phyloP scores from a whole-genome alignment of 768 basidiomycete species.

The Lentinula sp. region DNA sequence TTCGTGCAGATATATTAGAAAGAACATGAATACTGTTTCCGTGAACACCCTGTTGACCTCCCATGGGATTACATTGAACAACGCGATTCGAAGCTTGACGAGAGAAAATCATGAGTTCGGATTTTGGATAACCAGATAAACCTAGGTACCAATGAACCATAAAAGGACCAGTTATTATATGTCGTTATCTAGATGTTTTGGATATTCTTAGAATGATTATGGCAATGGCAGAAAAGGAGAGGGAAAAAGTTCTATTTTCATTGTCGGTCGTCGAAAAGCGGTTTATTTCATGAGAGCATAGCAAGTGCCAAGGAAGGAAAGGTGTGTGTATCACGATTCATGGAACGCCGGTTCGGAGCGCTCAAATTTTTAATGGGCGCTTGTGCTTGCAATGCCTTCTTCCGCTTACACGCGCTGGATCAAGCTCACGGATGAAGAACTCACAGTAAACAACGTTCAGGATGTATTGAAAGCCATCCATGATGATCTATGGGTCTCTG shows the following conservation, averaged over 20 bases:
- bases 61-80: not conserved
- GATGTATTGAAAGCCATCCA: slow-evolving; percentile 41
- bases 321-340: not conserved
- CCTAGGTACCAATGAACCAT: not conserved
- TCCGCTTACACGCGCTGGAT: slow-evolving; percentile 47
- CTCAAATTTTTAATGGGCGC: not conserved
- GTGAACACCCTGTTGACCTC: not conserved
- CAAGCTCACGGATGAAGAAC: slow-evolving; percentile 46
- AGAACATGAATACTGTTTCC: not conserved
- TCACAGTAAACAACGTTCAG: slow-evolving; percentile 44
- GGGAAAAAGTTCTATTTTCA: not conserved
- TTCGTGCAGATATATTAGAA: not conserved
- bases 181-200: not conserved
- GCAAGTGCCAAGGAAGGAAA: not conserved
- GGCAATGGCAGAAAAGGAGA: not conserved
- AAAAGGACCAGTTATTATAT: not conserved
- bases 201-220: not conserved
- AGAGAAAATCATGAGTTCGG: not conserved
- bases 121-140: not conserved
- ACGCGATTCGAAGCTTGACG: not conserved
- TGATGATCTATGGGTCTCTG: slow-evolving; percentile 73
- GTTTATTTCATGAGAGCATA: not conserved
- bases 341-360: not conserved
- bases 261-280: not conserved
- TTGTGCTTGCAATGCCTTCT: slow-evolving; percentile 27